Percentiles rank a stretch among this genome's conserved stretches.
These are phyloP conservation scores for Oxyria digyna DNA, from an alignment of 148 eudicot species.

Conservation along the genomic window DNA sequence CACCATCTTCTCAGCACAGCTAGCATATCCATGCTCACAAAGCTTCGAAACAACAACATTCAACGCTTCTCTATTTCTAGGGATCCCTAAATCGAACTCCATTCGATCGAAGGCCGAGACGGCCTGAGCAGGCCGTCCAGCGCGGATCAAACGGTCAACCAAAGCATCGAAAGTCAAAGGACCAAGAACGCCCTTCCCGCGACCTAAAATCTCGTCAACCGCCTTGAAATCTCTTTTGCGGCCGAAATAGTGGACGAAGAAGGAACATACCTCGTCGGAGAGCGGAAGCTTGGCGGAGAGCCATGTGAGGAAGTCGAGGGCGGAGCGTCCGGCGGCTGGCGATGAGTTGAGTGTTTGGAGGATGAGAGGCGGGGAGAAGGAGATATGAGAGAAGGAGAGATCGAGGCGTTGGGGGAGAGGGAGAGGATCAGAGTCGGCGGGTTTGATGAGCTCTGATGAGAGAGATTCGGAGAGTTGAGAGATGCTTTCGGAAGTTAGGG, in stretches of 20 bases:
- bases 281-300: constrained; percentile 24
- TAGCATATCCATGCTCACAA: constrained; percentile 66
- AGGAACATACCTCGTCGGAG: constrained; percentile 31
- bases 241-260: constrained; percentile 55
- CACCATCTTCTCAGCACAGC: constrained; percentile 77
- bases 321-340: constrained; percentile 39
- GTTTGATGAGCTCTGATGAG: constrained; percentile 46
- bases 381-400: constrained; percentile 58
- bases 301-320: constrained; percentile 52
- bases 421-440: constrained; percentile 21
- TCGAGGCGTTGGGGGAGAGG: constrained; percentile 47
- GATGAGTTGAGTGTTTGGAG: constrained; percentile 38
- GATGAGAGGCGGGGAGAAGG: constrained; percentile 28
- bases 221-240: constrained; percentile 70
- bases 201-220: constrained; percentile 31
- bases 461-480: constrained; percentile 26
- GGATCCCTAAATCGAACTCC: constrained; percentile 58
- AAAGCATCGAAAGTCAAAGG: constrained; percentile 22
- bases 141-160: constrained; percentile 53
- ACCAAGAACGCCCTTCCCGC: constrained; percentile 29
- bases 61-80: constrained; percentile 30
- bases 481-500: neutral
- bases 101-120: constrained; percentile 52
- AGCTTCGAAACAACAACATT: constrained; percentile 45
- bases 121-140: constrained; percentile 49